A percentile compares a stretch with the other conserved stretches of the same genome.
phyloP scores from a whole-genome alignment of 2,329 filamentous ascomycete species.

The Septoria petroselini region DNA sequence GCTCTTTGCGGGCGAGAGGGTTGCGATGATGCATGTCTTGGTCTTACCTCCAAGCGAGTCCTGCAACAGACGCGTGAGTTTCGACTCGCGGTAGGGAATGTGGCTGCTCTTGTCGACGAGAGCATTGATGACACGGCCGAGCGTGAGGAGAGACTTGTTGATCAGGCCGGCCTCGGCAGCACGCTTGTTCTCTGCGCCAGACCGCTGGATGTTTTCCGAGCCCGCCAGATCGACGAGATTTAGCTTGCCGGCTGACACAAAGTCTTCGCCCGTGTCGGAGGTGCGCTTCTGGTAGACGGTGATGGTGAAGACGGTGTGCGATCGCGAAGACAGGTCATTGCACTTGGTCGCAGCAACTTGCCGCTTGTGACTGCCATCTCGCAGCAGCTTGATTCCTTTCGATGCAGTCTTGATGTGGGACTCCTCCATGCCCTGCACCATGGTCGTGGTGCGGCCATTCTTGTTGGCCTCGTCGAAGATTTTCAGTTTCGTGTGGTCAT shows the following conservation, averaged over 20 bases:
- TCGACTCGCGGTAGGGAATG: conserved; percentile 92
- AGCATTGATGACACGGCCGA: conserved; percentile 95
- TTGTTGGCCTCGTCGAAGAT: conserved; percentile 90
- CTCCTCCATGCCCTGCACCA: conserved; percentile 98
- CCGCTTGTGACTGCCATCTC: conserved; percentile 84
- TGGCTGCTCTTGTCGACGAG: conserved; percentile 85
- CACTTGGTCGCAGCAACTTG: conserved; percentile 99
- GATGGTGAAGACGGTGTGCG: conserved; percentile 96
- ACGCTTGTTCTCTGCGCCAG: conserved; percentile 95
- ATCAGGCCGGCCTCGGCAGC: conserved; percentile 94
- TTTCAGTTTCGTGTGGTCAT: conserved; percentile 83
- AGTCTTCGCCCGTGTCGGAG: conserved; percentile 81
- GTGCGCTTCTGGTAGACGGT: conserved; percentile 84
- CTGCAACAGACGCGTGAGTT: conserved; percentile 89
- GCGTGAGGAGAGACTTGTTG: conserved; percentile 93
- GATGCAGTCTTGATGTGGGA: conserved; percentile 81
- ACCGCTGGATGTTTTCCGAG: conserved; percentile 95
- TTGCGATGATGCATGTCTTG: conserved; percentile 98
- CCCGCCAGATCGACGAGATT: conserved; percentile 96
- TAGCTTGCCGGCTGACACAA: conserved; percentile 84
- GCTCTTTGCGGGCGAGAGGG: conserved; percentile 87
- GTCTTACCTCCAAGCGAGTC: conserved; percentile 93
- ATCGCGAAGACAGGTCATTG: conserved; percentile 94
- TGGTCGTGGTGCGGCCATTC: conserved; percentile 76
- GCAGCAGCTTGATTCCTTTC: conserved; percentile 83